A percentile compares a stretch with the other conserved stretches of the same genome.
These are phyloP conservation scores for Graphilbum sp. DNA, from an alignment of 2,329 filamentous ascomycete species.

Conservation along the genomic window DNA sequence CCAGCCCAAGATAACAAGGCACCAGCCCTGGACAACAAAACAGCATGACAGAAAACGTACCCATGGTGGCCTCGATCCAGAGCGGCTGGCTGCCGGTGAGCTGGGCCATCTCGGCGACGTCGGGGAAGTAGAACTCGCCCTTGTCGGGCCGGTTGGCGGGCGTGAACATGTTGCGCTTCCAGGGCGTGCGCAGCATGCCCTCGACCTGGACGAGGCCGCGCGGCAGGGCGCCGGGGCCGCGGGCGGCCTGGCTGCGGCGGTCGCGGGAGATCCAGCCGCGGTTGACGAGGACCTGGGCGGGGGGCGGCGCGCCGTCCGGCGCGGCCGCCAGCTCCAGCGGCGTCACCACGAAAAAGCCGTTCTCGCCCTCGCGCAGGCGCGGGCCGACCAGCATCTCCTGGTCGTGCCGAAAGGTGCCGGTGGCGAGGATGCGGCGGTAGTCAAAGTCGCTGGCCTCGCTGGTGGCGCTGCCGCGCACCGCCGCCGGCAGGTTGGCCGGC, in stretches of 20 bases:
- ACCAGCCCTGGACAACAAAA: neutral
- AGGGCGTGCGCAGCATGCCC: slow-evolving; percentile 73
- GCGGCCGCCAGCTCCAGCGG: slow-evolving; percentile 46
- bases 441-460: slow-evolving; percentile 51
- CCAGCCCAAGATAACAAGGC: neutral
- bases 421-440: slow-evolving; percentile 67
- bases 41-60: slow-evolving; percentile 27
- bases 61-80: slow-evolving; percentile 93
- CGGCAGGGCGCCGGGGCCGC: slow-evolving; percentile 48
- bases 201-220: slow-evolving; percentile 60
- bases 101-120: slow-evolving; percentile 79
- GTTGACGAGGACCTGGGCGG: slow-evolving; percentile 56
- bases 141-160: slow-evolving; percentile 73
- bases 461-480: neutral
- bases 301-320: slow-evolving; percentile 29
- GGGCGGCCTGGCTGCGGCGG: slow-evolving; percentile 43
- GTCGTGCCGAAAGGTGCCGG: slow-evolving; percentile 65
- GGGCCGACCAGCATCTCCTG: slow-evolving; percentile 94
- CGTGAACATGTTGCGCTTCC: slow-evolving; percentile 97
- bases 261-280: slow-evolving; percentile 83
- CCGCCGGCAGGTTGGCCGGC: slow-evolving; percentile 57
- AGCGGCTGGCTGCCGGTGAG: slow-evolving; percentile 71
- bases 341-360: slow-evolving; percentile 84
- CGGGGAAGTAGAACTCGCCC: slow-evolving; percentile 86
- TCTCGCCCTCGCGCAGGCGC: slow-evolving; percentile 71